phyloP scores from a whole-genome alignment of 177 flowering plant species.

The Vitis hybrid region DNA sequence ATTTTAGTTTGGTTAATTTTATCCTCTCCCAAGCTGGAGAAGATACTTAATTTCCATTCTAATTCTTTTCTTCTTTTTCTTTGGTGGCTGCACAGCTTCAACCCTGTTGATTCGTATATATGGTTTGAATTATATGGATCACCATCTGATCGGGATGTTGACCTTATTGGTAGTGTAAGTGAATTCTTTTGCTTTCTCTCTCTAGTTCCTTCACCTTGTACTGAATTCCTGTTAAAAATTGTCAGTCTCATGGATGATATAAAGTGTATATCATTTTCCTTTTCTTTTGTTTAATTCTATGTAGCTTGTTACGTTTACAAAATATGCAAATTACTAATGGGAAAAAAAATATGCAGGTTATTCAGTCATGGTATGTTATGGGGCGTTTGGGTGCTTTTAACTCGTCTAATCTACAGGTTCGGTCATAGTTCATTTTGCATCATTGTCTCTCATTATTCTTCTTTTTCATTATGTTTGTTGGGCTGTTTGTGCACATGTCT shows the following conservation, averaged over 20 bases:
- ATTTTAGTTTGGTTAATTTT: not conserved
- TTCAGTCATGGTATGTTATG: constrained; percentile 97
- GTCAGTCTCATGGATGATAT: not conserved
- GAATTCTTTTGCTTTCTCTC: constrained; percentile 1
- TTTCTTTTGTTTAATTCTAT: not conserved
- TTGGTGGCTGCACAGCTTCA: constrained; percentile 58
- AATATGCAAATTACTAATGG: not conserved
- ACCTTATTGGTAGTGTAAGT: constrained; percentile 85
- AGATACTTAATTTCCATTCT: not conserved
- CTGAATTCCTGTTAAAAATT: not conserved
- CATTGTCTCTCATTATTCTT: not conserved
- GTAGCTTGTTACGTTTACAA: not conserved
- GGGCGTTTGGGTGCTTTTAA: constrained; percentile 94
- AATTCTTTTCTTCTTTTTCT: not conserved
- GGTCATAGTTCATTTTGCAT: not conserved
- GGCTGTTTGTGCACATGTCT: too few relatives aligned
- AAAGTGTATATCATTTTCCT: not conserved
- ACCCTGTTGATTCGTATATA: constrained; percentile 75
- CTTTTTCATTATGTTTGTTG: not conserved
- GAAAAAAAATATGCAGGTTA: constrained; percentile 53
- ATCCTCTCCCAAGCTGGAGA: not conserved
- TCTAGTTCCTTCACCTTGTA: not conserved
- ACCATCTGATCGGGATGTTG: constrained; percentile 90
- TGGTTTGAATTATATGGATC: constrained; percentile 93
- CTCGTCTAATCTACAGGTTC: constrained; percentile 86